Evolutionary conservation across 352 stramenopile species (phyloP), one percentile per base, ranked within the genome.

Genomic region (Pythium aphanidermatum): DNA sequence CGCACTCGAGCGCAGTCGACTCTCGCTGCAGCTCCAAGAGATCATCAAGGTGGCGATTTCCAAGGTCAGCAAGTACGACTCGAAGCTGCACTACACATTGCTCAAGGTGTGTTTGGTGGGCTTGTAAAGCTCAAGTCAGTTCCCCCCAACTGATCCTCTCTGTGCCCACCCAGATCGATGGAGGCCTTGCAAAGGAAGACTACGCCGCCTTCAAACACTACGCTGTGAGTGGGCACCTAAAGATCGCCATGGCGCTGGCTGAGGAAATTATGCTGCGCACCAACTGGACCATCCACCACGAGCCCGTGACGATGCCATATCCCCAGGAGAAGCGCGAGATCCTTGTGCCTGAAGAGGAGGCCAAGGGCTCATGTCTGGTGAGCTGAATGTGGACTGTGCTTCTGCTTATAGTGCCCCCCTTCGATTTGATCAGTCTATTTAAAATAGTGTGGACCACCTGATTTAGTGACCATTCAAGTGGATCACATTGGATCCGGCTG

Each of bases 41-140:
- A 93, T 93, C 45, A 73, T 89, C 45, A 87, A 86, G 32, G 73
- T 93, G 21, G 82, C 82, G 21, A 89, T 90, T 42, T 85, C 76
- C 1, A 82, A 83, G 36, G 56, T 89, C 40, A 77, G 58, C 55
- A 82, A 84, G 39, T 72, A 85, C 54, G 82, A 93, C 56, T 55
- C 70, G 36, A 86, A 82, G 49, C 78, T 92, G 58, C 74, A 93
- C 63, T 93, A 86, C 55, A 72, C 76, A 6, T 82, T 84, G 37
- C 71, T 93, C 44, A 83, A 83, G 56, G 75, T 92, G 63, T 50
- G 6, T 31, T 11, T 21, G n/a, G n/a, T n/a, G n/a, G n/a, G n/a
- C 19, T 27, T 28, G 34, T 38, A 16, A 17, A 38, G 32, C 32
- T 38, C 32, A n/a, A n/a, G 23, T 26, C 25, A 25, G 30, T 30